Evolutionary conservation across 1,139 yeast species (phyloP), one percentile per base, ranked within the genome.

Genomic region (Kodamaea ohmeri): DNA sequence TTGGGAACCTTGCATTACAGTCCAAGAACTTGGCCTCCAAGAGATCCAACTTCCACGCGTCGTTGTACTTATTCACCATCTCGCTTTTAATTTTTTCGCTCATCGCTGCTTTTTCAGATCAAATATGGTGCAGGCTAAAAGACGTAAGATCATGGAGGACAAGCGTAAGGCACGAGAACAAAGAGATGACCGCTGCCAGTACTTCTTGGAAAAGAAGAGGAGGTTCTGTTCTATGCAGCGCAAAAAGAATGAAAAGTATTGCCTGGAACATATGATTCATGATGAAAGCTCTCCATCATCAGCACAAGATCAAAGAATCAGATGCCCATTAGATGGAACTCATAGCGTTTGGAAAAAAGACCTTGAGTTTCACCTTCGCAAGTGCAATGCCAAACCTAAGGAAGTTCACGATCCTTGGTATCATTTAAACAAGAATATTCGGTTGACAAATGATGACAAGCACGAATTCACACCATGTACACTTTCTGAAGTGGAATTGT

Each of bases 301-400:
- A 11, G 19, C 21, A 11, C 35, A 40, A 4, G 58, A 63, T 12
- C 63, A 62, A 22, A 62, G 96, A 44, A 70, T 89, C 0, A 78
- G 82, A 3, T 89, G 97, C 58, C 90, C 96, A 0, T 55, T 83
- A 24, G 95, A 88, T 53, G 78, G 82, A 0, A 69, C 76, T 4
- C 97, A 89, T 56, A 73, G 84, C 0, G 79, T 89, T 0, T 80
- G 88, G 85, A 66, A 67, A 35, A 65, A 70, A 32, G 80, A 77
- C 37, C 55, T 87, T 34, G 58, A 63, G 6, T 60, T 55, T 18
- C 97, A 89, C 59, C 34, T 82, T 38, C 64, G 61, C 40, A 80
- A 77, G 51, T 89, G 97, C 56, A 80, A 75, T 50, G 73, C 71
- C 32, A 48, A 59, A 44, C 60, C 65, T 1, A 54, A 52, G 34